Base-by-base conservation (phyloP, 1,139 yeast genomes). In the Nakaseomyces glabratus region DNA sequence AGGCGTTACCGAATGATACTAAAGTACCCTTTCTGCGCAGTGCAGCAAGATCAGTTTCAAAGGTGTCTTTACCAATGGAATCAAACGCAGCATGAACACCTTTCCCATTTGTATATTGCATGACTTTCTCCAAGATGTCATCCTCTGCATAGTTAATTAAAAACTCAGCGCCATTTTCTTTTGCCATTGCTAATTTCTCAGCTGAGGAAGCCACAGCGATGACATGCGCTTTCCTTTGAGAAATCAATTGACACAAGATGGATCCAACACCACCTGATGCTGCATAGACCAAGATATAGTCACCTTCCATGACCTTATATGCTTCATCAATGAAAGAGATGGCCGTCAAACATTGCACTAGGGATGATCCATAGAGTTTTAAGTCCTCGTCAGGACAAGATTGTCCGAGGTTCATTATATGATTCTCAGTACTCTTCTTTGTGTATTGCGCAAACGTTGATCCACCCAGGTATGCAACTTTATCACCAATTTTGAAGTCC, bases 251-350 rank as follows among this genome's bases (percentile, higher is more conserved):
- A 29, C 68, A 66, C 36, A 84, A 58, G 11, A 82, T 47, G 35
- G 72, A 67, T 2, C 96, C 96, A 34, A 82, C 90, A 38, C 96
- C 95, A 34, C 96, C 96, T 6, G 95, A 95, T 12, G 95, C 95
- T 1, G 96, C 96, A 66, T 88, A 85, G 22, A 84, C 76, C 35
- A 86, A 65, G 26, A 80, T 69, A 45, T 59, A 69, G 42, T 88
- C 95, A 35, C 73, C 86, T 51, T 68, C 64, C 51, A 80, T 53
- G 22, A 85, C 82, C 3, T 63, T 52, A 55, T 82, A 74, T 0
- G 90, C 71, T 44, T 81, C 88, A 29, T 68, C 62, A 29, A 73
- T 61, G 40, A 86, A 73, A 0, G 90, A 70, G 46, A 80, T 60
- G 2, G 93, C 93, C 3, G 96, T 86, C 40, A 85, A 61, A 1